Base-by-base conservation (phyloP, 371 early-diverging fungal species). In the Lichtheimia hyalospora region DNA sequence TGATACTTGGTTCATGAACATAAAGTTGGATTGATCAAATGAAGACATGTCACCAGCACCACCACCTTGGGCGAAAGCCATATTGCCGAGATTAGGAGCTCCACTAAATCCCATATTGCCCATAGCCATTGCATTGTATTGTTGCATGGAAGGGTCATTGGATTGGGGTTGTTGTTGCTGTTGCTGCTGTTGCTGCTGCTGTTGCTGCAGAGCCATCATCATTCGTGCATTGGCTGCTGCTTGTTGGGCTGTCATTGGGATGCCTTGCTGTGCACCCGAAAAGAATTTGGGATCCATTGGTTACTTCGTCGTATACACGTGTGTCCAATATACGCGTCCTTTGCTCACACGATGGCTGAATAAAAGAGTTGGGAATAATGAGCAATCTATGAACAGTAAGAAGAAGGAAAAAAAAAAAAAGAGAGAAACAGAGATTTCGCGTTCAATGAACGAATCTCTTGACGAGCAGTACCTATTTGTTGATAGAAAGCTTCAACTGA, bases 201-300 rank as follows among this genome's bases (percentile, higher is more conserved):
- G 64, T 49, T 69, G 69, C 41, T 72, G 76, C 55, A 69, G 73
- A 2, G 67, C 56, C 67, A 73, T 62, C 71, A 76, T 69, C 66
- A 69, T 67, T 43, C 64, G 62, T 21, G 70, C 60, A 60, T 68
- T 69, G 16, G 58, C 60, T 27, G 62, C 62, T 25, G 61, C 62
- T 56, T 69, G 73, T 52, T 64, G 68, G 18, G 46, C 54, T 25
- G 69, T 65, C 57, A 70, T 63, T 8, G 63, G 58, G 57, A 72
- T 68, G 52, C 70, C 62, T 55, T 75, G 74, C 57, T 64, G 69
- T 49, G 66, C 66, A 21, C 58, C 58, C 61, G 67, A 58, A 62
- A 72, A 75, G 24, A 72, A 68, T 62, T 75, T 75, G 39, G 75
- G 75, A 65, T 75, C 75, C 75, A 75, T 75, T 54, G 43, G 2